These are phyloP conservation scores for Xylariales sp. DNA, from an alignment of 2,329 filamentous ascomycete genomes.

Conservation along the genomic window DNA sequence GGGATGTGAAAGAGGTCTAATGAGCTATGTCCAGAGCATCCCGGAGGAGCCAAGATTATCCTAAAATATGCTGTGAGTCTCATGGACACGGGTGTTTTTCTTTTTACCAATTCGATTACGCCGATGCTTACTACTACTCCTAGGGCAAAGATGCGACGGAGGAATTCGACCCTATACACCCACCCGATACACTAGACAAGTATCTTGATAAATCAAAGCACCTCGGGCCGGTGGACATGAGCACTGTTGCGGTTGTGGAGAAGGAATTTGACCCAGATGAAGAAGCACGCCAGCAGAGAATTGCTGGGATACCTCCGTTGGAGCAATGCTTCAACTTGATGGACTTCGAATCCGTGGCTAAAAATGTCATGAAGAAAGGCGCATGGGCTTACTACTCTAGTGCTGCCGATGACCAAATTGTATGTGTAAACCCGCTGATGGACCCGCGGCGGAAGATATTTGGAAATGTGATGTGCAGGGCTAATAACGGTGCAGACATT, in stretches of 20 bases:
- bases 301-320: conserved; percentile 71
- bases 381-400: conserved; percentile 98
- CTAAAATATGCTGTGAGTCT: conserved; percentile 75
- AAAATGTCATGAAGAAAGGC: conserved; percentile 87
- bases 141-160: conserved; percentile 87
- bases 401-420: conserved; percentile 85
- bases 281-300: conserved; percentile 65
- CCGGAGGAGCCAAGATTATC: conserved; percentile 87
- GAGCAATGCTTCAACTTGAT: conserved; percentile 90
- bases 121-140: too few species aligned
- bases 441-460: too few species aligned
- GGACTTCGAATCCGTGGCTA: conserved; percentile 93
- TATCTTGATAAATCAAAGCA: conserved; percentile 84
- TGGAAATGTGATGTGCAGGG: too few species aligned
- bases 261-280: conserved; percentile 68
- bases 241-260: conserved; percentile 64
- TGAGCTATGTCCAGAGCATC: conserved; percentile 74
- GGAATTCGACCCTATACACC: conserved; percentile 84
- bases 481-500: conserved; percentile 59
- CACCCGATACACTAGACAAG: conserved; percentile 81
- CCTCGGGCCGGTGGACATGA: conserved; percentile 85
- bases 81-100: neutral
- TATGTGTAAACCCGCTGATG: conserved; percentile 44
- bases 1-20: too few species aligned
- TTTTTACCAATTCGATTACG: neutral